These are phyloP conservation scores for Astrocystis sublimbata DNA, from an alignment of 495 filamentous ascomycete species.

Conservation along the genomic window DNA sequence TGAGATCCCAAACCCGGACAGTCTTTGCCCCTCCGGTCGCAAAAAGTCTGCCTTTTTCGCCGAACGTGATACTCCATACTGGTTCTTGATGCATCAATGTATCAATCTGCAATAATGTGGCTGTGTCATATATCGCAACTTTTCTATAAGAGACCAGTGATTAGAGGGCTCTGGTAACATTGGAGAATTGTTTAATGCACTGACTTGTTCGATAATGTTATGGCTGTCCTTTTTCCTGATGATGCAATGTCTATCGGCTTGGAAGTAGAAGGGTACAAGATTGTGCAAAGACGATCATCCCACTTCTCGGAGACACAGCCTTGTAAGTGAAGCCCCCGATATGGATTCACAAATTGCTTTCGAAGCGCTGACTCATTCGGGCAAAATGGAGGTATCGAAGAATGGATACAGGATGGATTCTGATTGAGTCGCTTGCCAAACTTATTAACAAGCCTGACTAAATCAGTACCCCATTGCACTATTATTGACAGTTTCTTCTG, in stretches of 20 bases:
- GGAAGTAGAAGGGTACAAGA: constrained; percentile 21
- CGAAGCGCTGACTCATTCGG: constrained; percentile 25
- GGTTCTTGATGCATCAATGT: constrained; percentile 25
- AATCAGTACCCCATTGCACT: constrained; percentile 20
- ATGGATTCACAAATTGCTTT: constrained; percentile 20
- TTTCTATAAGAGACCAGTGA: constrained; percentile 1
- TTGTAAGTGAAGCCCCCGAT: constrained; percentile 22
- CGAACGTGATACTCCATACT: constrained; percentile 23
- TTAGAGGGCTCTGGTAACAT: neutral
- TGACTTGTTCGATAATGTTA: constrained; percentile 1
- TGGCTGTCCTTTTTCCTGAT: constrained; percentile 1
- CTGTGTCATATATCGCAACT: constrained; percentile 25
- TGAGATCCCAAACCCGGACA: constrained; percentile 29
- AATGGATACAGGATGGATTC: constrained; percentile 30
- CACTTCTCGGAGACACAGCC: constrained; percentile 26
- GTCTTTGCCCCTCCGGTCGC: constrained; percentile 20
- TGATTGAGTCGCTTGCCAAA: constrained; percentile 13
- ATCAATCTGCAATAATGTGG: constrained; percentile 23
- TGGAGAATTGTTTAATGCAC: neutral
- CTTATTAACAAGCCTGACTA: constrained; percentile 11
- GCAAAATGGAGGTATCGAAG: constrained; percentile 34
- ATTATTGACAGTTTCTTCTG: neutral
- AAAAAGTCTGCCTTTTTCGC: constrained; percentile 18
- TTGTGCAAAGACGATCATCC: constrained; percentile 33
- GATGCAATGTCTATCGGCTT: constrained; percentile 4